Evolutionary conservation across 345 rosid genomes (phyloP).

Genomic region (Eucalyptus erythrocorys): DNA sequence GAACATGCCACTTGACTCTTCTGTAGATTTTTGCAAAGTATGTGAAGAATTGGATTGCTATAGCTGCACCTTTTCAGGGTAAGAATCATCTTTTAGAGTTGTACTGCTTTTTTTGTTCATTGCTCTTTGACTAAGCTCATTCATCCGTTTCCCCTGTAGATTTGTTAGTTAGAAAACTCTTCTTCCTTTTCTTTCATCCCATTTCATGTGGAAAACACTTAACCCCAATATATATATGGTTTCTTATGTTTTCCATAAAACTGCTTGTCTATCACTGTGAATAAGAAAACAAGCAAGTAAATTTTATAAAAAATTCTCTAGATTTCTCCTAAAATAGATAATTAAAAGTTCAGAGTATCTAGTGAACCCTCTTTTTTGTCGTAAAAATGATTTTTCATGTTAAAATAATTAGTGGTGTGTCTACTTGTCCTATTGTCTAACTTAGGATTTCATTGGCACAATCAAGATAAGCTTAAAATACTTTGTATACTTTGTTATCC

Average conservation of each 20-base stretch:
- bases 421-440: background rate
- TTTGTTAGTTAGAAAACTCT: background rate
- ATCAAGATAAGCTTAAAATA: background rate
- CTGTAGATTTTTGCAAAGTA: constrained; percentile 76
- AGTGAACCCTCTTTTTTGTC: background rate
- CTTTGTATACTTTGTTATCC: background rate
- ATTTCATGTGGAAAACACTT: background rate
- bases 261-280: background rate
- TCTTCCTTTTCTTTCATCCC: background rate
- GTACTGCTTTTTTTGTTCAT: background rate
- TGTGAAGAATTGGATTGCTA: constrained; percentile 90
- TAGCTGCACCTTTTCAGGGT: constrained; percentile 94
- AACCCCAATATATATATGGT: background rate
- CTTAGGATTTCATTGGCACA: background rate
- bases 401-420: background rate
- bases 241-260: background rate
- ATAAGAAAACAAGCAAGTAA: background rate
- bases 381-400: background rate
- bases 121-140: background rate
- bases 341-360: background rate
- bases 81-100: background rate
- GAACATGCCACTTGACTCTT: background rate
- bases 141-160: background rate
- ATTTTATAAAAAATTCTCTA: background rate
- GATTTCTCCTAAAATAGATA: background rate